A percentile compares a stretch with the other conserved stretches of the same genome.
Conservation (phyloP, 2,329 filamentous ascomycete genomes). For the Fusarium tanahbumbuense region DNA sequence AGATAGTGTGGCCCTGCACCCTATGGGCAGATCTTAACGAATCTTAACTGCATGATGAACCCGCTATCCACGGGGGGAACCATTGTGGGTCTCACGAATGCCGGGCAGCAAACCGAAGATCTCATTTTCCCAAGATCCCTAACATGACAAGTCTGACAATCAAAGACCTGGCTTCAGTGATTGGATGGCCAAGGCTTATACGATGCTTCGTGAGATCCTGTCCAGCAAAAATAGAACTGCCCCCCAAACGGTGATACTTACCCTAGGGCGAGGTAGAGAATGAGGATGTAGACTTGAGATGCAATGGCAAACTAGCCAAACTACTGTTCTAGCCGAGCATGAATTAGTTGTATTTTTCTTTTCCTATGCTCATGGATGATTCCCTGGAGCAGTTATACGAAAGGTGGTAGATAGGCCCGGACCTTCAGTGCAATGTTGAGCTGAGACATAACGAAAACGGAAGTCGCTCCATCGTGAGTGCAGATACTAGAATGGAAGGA, state of each 20-base stretch:
- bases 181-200: background rate
- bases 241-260: background rate
- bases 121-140: slow-evolving; percentile 18
- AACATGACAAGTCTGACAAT: background rate
- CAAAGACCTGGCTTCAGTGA: slow-evolving; percentile 6
- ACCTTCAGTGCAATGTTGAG: background rate
- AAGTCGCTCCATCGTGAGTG: background rate
- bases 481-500: background rate
- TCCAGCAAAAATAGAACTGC: background rate
- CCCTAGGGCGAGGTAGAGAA: background rate
- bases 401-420: background rate
- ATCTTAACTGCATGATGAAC: slow-evolving; percentile 4
- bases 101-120: slow-evolving; percentile 27
- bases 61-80: slow-evolving; percentile 9
- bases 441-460: background rate
- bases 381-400: background rate
- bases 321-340: background rate
- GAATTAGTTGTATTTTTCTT: background rate
- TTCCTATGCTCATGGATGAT: background rate
- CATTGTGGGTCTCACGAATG: slow-evolving; percentile 15
- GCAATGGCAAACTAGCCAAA: background rate
- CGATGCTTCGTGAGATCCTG: background rate
- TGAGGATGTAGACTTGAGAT: background rate
- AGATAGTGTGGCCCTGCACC: background rate
- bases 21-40: background rate